A percentile compares a stretch with the other conserved stretches of the same genome.
These are phyloP conservation scores for Exserohilum turcica DNA, from an alignment of 2,329 filamentous ascomycete species.

Conservation along the genomic window DNA sequence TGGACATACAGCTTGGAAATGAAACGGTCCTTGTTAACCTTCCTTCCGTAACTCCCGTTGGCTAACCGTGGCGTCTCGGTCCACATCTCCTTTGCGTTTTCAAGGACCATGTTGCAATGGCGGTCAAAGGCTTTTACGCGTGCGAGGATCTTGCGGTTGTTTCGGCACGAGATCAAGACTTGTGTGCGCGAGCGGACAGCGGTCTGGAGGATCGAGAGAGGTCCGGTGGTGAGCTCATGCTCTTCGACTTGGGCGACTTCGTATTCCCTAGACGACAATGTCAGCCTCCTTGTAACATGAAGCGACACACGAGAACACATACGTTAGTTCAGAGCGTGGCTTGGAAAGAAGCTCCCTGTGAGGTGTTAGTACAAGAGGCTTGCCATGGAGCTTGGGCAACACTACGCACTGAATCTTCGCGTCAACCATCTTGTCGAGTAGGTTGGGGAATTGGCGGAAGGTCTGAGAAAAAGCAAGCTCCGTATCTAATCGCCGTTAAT, in stretches of 20 bases:
- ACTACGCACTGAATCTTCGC: constrained; percentile 51
- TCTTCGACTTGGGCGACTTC: constrained; percentile 83
- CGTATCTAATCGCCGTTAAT: constrained; percentile 26
- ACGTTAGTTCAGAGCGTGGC: constrained; percentile 90
- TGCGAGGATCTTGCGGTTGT: constrained; percentile 96
- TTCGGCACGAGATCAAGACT: constrained; percentile 95
- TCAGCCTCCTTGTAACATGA: constrained; percentile 22
- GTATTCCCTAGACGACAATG: constrained; percentile 69
- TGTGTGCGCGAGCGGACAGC: constrained; percentile 93
- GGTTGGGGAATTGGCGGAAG: neutral
- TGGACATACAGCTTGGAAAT: constrained; percentile 91
- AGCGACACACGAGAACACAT: constrained; percentile 50
- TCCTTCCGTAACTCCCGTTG: constrained; percentile 83
- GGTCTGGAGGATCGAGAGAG: constrained; percentile 93
- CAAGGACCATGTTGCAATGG: constrained; percentile 98
- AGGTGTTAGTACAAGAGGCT: constrained; percentile 30
- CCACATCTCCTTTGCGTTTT: constrained; percentile 99
- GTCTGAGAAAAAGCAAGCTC: neutral
- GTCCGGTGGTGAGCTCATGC: constrained; percentile 78
- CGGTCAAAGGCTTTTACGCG: constrained; percentile 98
- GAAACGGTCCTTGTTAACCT: constrained; percentile 97
- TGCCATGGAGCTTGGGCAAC: neutral
- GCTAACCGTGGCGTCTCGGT: constrained; percentile 86
- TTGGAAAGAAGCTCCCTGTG: constrained; percentile 84
- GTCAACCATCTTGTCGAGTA: constrained; percentile 41